Base-by-base conservation (phyloP, 1,139 yeast genomes). In the Yamadazyma trypodendri region DNA sequence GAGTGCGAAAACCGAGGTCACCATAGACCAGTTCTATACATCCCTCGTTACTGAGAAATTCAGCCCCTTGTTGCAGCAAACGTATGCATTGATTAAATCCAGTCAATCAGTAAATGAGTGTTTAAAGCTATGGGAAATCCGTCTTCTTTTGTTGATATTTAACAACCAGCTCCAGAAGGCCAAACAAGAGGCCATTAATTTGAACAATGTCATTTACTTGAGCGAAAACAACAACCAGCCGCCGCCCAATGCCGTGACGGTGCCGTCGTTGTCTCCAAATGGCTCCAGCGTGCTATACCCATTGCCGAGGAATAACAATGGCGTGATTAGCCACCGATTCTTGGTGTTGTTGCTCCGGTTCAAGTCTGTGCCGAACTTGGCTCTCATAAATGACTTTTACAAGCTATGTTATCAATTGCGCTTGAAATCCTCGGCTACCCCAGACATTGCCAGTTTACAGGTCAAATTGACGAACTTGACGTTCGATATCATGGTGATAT, bases 341-440 rank as follows among this genome's bases (percentile, higher is more conserved):
- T 53, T 67, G 17, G 43, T 65, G n/a, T 47, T 67, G 13, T 41
- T 70, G 16, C 50, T 69, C 15, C 48, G 72, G 29, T 54, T 70
- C 39, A 68, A 68, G 43, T 60, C 69, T n/a, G 49, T 58, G 3
- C 72, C 75, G 11, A 66, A 60, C 40, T 35, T 65, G 48, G 54
- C 54, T 25, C 46, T 68, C 21, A 58, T 67, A 27, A 67, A 67
- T 39, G 76, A 70, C 40, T 46, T 67, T 32, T 69, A 68, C 51
- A 68, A 69, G 45, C 50, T 69, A 21, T 60, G 63, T 29, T 69
- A 68, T 43, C 75, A 68, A 40, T 43, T 64, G 28, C 42, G 75
- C 24, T 49, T 68, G 30, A 52, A 49, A 34, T 31, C 45, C 3
- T 11, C n/a, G 7, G 25, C n/a, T 11, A 11, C n/a, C 8, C 24